Percentiles rank a stretch among this genome's conserved stretches.
Evolutionary conservation across 305 asterid genomes (phyloP).

Genomic region (Fraxinus floribunda): DNA sequence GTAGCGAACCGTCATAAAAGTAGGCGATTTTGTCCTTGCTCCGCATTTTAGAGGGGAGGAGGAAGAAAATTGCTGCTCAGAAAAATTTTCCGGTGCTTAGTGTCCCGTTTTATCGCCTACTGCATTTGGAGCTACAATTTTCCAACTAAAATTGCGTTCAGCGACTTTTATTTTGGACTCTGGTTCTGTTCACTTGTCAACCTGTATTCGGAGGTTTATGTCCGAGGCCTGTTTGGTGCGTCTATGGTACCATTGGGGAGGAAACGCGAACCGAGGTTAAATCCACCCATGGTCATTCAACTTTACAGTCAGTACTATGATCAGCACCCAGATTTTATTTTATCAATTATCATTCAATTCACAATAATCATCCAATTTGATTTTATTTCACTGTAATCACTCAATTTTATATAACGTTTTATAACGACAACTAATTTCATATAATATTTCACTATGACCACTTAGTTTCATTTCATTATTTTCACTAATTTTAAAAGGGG

Average conservation of each 20-base stretch:
- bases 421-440: no score
- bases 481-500: no score
- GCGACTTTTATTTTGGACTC: not conserved
- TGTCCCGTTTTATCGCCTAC: not conserved
- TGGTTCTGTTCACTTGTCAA: not conserved
- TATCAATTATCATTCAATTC: no score
- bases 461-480: no score
- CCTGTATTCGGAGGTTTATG: not conserved
- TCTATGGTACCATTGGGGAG: not conserved
- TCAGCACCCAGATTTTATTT: no score
- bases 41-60: constrained; percentile 47
- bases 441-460: no score
- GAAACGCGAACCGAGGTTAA: not conserved
- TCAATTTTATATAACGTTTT: no score
- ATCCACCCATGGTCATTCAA: no score
- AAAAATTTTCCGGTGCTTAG: not conserved
- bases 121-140: not conserved
- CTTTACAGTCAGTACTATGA: no score
- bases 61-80: not conserved
- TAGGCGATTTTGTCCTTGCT: constrained; percentile 89
- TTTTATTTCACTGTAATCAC: no score
- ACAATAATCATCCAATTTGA: no score
- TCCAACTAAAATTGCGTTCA: not conserved
- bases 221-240: not conserved
- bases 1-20: constrained; percentile 75